Percentiles rank a stretch among this genome's conserved stretches.
phyloP scores from a whole-genome alignment of 768 basidiomycete species.

The Leccinum truebloodii region DNA sequence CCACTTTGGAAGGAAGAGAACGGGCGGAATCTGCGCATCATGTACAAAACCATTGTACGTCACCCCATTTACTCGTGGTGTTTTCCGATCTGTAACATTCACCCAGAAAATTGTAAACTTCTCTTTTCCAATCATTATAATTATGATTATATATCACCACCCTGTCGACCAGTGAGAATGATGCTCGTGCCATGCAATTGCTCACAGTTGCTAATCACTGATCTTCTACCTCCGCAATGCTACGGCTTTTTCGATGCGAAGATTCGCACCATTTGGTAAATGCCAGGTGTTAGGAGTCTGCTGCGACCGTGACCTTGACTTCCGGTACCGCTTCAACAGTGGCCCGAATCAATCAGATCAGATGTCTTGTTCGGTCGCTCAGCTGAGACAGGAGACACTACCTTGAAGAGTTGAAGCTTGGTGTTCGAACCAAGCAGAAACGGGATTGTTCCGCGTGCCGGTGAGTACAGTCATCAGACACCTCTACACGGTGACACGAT shows the following conservation, averaged over 20 bases:
- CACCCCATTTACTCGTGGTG: not conserved
- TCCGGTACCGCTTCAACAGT: not conserved
- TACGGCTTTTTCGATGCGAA: not conserved
- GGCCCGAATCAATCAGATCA: not conserved
- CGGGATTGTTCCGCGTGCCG: not conserved
- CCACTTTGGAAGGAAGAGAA: not conserved
- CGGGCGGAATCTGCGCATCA: not conserved
- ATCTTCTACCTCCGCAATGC: not conserved
- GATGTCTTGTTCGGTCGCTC: not conserved
- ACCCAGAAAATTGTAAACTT: conserved; percentile 6
- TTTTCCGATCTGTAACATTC: not conserved
- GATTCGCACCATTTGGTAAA: not conserved
- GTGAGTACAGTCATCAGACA: not conserved
- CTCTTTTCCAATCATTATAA: not conserved
- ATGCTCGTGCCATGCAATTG: not conserved
- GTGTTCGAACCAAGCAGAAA: not conserved
- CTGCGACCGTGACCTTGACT: not conserved
- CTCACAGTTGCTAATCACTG: not conserved
- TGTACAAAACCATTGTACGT: conserved; percentile 4
- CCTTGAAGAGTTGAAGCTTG: not conserved
- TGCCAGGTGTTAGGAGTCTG: not conserved
- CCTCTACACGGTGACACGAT: not conserved
- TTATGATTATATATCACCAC: conserved; percentile 2
- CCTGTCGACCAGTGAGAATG: not conserved
- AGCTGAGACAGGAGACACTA: conserved; percentile 1